Evolutionary conservation across 2,329 filamentous ascomycete genomes (phyloP), one percentile per base, ranked within the genome.

Genomic region (Sporothrix pallida): DNA sequence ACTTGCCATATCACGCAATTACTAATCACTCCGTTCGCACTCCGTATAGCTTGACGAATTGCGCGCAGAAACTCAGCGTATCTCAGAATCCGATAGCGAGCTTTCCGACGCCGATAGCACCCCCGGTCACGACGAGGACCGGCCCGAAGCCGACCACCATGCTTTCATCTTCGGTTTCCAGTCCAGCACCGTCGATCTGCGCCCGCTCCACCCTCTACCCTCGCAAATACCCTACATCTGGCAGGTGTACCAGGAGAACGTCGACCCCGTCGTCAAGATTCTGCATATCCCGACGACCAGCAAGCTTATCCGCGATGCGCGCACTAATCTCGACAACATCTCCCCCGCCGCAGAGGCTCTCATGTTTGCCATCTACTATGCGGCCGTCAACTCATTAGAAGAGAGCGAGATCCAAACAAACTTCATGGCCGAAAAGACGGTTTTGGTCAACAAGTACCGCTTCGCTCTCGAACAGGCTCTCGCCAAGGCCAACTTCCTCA

Each of bases 151-250:
- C n/a, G 87, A 89, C 74, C 90, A 93, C 76, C 91, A 94, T 72
- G 87, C 88, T 31, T 95, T 93, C 79, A 85, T 94, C 37, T 87
- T 94, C 75, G 91, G 92, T 8, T 93, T 92, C 79, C 90, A 88
- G 75, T 93, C 92, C 1, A 86, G 87, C n/a, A 89, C 88, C 76
- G 89, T 93, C 37, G 88, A 94, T 77, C 76, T 83, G 2, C 78
- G 80, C 6, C 81, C 84, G 0, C 83, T 87, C 5, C 84, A 84
- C 15, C 88, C 88, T 0, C 77, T 88, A 0, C 86, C 87, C 0
- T 88, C 87, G 0, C 87, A 89, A 71, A 82, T 89, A 0, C 86
- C 86, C 0, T 88, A 87, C 72, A 79, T 89, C 1, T 76, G 89
- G 7, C 81, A 87, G 46, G 79, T 86, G 0, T 89, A 84, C 75